Conservation (phyloP, 2,329 filamentous ascomycete genomes). For the Beauveria sp. region DNA sequence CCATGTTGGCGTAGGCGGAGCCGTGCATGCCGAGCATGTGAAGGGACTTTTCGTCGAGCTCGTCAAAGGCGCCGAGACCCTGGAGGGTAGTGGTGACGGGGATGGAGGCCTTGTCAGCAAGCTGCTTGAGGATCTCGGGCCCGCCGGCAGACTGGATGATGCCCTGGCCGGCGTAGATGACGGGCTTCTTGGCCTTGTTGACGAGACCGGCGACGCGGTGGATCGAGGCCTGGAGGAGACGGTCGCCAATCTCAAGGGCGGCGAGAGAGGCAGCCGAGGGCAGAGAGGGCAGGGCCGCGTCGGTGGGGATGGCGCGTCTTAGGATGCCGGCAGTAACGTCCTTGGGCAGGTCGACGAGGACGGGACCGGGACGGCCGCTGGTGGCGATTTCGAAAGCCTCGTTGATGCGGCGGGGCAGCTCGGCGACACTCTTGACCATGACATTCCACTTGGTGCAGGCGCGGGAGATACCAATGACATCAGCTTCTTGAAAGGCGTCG, state of each 20-base stretch:
- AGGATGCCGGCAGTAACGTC: constrained; percentile 86
- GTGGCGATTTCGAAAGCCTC: constrained; percentile 98
- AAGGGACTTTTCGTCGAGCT: constrained; percentile 85
- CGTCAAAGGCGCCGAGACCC: constrained; percentile 85
- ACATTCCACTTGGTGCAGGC: constrained; percentile 99
- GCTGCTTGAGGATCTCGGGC: constrained; percentile 68
- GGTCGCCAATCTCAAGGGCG: constrained; percentile 63
- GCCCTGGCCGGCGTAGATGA: constrained; percentile 93
- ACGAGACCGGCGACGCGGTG: constrained; percentile 71
- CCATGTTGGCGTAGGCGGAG: constrained; percentile 93
- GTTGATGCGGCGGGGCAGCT: constrained; percentile 88
- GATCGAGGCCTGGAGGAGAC: constrained; percentile 67
- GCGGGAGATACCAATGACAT: constrained; percentile 86
- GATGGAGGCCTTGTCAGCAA: constrained; percentile 85
- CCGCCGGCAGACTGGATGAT: constrained; percentile 74
- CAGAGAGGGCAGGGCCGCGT: constrained; percentile 65
- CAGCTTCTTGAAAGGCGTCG: constrained; percentile 95
- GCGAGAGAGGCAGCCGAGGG: constrained; percentile 82
- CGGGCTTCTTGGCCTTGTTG: constrained; percentile 84
- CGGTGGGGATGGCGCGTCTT: constrained; percentile 71
- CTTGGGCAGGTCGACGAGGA: constrained; percentile 92
- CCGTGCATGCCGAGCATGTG: constrained; percentile 99
- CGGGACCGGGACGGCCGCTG: constrained; percentile 84
- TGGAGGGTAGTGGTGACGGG: constrained; percentile 95
- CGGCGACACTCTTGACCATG: constrained; percentile 92